phyloP scores from a whole-genome alignment of 129 eudicot genomes.

The Flaveria sonorensis region DNA sequence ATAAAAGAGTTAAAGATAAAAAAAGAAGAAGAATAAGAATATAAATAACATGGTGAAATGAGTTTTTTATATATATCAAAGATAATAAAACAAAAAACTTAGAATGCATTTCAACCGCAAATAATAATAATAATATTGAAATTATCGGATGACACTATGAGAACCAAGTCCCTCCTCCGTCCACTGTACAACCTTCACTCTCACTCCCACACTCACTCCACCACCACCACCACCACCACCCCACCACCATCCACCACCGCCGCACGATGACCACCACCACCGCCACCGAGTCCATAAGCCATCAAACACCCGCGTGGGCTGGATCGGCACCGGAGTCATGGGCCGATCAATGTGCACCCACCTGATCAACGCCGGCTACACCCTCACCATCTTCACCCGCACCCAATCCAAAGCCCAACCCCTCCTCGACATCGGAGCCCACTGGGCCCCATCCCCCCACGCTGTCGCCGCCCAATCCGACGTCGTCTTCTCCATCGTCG shows the following conservation, averaged over 20 bases:
- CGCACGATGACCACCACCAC: constrained; percentile 57
- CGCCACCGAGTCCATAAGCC: constrained; percentile 41
- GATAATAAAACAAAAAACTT: neutral
- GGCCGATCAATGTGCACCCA: constrained; percentile 93
- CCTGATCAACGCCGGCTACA: constrained; percentile 86
- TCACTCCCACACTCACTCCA: constrained; percentile 16
- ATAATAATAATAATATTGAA: neutral
- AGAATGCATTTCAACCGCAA: neutral
- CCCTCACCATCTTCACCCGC: constrained; percentile 91
- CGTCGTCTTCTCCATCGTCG: constrained; percentile 97
- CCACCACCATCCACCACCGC: constrained; percentile 46
- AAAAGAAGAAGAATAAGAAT: too few species aligned
- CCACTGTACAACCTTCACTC: constrained; percentile 27
- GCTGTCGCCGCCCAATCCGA: constrained; percentile 84
- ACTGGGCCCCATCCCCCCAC: constrained; percentile 68
- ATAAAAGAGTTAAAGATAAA: too few species aligned
- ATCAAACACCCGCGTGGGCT: constrained; percentile 72
- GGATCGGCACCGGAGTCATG: constrained; percentile 99
- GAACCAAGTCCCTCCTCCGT: constrained; percentile 32
- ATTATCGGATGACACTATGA: neutral
- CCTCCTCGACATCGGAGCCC: constrained; percentile 69
- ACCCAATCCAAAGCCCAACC: constrained; percentile 83
- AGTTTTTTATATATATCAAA: too few species aligned
- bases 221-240: constrained; percentile 36
- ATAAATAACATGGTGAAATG: too few species aligned